Base-by-base conservation (phyloP, 75 land plant genomes). In the Adiantum capillusveneris region DNA sequence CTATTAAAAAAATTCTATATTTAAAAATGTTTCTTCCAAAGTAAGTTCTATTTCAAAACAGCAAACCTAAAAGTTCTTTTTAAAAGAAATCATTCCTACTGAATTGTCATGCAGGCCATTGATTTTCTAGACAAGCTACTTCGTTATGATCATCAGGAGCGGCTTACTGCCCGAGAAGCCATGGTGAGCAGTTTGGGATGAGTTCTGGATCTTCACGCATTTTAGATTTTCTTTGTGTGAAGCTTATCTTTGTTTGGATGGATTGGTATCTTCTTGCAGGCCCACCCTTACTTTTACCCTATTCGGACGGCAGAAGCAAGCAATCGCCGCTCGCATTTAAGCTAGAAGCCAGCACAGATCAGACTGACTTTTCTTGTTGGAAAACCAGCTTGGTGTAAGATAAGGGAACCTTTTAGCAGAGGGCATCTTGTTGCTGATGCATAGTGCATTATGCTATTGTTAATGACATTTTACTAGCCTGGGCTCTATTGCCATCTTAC, bases 111-210 rank as follows among this genome's bases (percentile, higher is more conserved):
- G 13, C 72, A 88, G 94, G 90, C 95, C 22, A 48, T 89, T 59
- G 90, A 89, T 65, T 86, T 89, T 61, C 62, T 89, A 26, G 95
- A 89, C 64, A 86, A 81, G 73, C 56, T 89, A 57, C 77, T 89
- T 29, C 74, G 84, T 9, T 89, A 83, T 58, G 90, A 89, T 67
- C 95, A 89, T 57, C 95, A 86, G 60, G 95, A 86, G 31, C 70
- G 95, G 67, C 80, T 79, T 50, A 89, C 94, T 12, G 94, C 94
- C 30, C 83, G 78, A 67, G 90, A 82, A 73, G 93, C 93, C 46
- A 88, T 85, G 93, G 92, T 86, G 12, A 21, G 50, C 6, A 41
- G 43, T 41, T 9, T 41, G 24, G 24, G 11, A 19, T 52, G 7
- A 11, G 24, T 52, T 24, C 19, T n/a, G n/a, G 11, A 7, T 19